Percentiles rank a stretch among this genome's conserved stretches.
These are phyloP conservation scores for Ustilago bromivora DNA, from an alignment of 1,284 basidiomycete species.

Conservation along the genomic window DNA sequence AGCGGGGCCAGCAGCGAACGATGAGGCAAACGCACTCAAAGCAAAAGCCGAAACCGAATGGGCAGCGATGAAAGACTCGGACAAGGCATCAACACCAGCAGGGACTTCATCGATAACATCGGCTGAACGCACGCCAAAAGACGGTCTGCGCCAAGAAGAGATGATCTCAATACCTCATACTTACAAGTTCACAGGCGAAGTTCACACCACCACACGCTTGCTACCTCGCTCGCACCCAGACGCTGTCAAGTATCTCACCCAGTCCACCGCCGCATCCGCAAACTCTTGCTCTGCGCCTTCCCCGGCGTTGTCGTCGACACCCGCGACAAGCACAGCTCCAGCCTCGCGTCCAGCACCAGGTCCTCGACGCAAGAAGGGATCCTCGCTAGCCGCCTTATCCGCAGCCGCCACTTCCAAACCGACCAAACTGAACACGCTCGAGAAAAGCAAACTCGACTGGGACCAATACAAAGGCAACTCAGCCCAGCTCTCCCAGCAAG, in stretches of 20 bases:
- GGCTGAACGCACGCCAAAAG: not conserved
- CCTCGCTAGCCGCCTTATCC: slow-evolving; percentile 51
- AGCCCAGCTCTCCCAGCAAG: slow-evolving; percentile 49
- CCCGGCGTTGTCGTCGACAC: slow-evolving; percentile 8
- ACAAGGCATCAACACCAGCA: not conserved
- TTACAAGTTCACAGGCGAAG: slow-evolving; percentile 57
- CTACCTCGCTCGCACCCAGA: slow-evolving; percentile 57
- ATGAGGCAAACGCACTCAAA: slow-evolving; percentile 12
- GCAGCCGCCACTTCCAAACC: slow-evolving; percentile 45
- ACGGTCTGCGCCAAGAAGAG: slow-evolving; percentile 24
- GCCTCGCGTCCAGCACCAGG: slow-evolving; percentile 23
- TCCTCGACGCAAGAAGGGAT: slow-evolving; percentile 48
- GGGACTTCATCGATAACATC: not conserved
- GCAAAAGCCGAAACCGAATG: slow-evolving; percentile 28
- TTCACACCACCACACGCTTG: slow-evolving; percentile 25
- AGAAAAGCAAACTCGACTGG: slow-evolving; percentile 69
- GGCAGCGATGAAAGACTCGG: slow-evolving; percentile 33
- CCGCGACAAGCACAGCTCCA: not conserved
- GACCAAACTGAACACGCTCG: slow-evolving; percentile 67
- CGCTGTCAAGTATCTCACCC: slow-evolving; percentile 47
- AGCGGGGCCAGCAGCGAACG: not conserved
- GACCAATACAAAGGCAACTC: slow-evolving; percentile 33
- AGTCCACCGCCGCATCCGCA: slow-evolving; percentile 9
- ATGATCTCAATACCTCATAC: slow-evolving; percentile 44
- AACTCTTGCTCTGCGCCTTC: not conserved